A percentile compares a stretch with the other conserved stretches of the same genome.
phyloP scores from a whole-genome alignment of 2,329 filamentous ascomycete species.

The Penicillium concentricum region DNA sequence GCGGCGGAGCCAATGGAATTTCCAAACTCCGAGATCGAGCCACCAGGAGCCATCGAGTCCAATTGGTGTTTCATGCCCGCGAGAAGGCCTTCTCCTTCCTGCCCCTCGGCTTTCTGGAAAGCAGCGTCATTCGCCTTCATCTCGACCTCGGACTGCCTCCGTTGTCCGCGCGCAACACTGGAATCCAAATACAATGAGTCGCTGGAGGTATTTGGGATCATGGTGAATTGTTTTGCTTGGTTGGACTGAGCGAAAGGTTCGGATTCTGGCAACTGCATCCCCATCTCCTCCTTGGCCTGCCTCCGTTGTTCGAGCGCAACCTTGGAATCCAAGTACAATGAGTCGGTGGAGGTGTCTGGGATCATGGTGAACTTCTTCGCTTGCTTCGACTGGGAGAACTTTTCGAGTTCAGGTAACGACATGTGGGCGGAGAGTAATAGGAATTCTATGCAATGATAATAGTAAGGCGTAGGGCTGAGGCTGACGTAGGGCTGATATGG shows the following conservation, averaged over 20 bases:
- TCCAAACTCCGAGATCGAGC: constrained; percentile 11
- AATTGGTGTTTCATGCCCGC: constrained; percentile 8
- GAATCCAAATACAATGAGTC: constrained; percentile 3
- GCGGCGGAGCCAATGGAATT: constrained; percentile 6
- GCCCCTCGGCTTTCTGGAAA: neutral
- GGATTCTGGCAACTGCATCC: neutral
- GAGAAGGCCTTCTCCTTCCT: constrained; percentile 3
- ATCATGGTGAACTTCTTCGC: constrained; percentile 6
- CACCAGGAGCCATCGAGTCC: constrained; percentile 2
- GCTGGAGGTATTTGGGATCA: constrained; percentile 1
- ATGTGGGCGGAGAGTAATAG: neutral
- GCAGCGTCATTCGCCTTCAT: neutral
- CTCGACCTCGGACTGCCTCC: neutral
- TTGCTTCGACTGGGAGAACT: neutral
- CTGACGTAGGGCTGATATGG: constrained; percentile 21
- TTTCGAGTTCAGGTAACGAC: neutral
- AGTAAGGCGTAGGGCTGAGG: constrained; percentile 17
- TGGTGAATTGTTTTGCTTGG: neutral
- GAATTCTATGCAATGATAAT: neutral
- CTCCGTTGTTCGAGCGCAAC: constrained; percentile 3
- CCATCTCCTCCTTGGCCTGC: neutral
- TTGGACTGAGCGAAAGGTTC: neutral
- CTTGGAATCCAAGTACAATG: neutral
- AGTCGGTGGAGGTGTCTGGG: neutral
- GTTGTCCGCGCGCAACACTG: constrained; percentile 1